phyloP scores from a whole-genome alignment of 1,284 basidiomycete genomes.

The Lentinula novae-zelandiae region DNA sequence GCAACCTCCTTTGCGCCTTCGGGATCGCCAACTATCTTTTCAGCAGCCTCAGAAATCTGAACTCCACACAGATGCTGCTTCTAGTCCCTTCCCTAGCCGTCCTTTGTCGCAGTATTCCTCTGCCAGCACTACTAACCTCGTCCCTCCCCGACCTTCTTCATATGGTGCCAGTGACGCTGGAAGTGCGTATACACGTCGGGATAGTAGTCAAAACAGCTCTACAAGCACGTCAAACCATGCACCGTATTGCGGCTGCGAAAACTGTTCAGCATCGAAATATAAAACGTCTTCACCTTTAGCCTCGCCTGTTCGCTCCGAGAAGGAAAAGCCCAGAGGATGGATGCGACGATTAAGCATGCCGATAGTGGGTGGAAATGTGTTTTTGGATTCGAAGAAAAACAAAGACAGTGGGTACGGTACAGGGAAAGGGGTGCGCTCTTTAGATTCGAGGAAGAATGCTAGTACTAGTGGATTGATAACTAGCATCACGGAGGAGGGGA shows the following conservation, averaged over 20 bases:
- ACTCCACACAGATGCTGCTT: background rate
- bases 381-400: constrained; percentile 41
- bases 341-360: constrained; percentile 76
- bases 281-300: constrained; percentile 21
- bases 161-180: constrained; percentile 13
- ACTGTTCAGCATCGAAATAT: constrained; percentile 55
- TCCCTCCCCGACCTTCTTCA: constrained; percentile 28
- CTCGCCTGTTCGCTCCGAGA: constrained; percentile 35
- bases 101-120: constrained; percentile 28
- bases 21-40: constrained; percentile 33
- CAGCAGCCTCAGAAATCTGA: constrained; percentile 17
- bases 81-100: constrained; percentile 2
- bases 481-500: constrained; percentile 35
- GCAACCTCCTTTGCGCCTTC: constrained; percentile 22
- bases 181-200: background rate
- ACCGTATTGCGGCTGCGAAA: constrained; percentile 57
- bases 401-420: constrained; percentile 20
- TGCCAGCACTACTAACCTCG: constrained; percentile 43
- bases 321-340: constrained; percentile 66
- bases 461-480: constrained; percentile 35
- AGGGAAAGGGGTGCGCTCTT: constrained; percentile 29
- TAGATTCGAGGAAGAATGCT: constrained; percentile 42
- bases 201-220: constrained; percentile 11
- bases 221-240: constrained; percentile 37
- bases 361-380: constrained; percentile 49